Conservation (phyloP, 2,329 filamentous ascomycete species). For the Biscogniauxia mediterranea region DNA sequence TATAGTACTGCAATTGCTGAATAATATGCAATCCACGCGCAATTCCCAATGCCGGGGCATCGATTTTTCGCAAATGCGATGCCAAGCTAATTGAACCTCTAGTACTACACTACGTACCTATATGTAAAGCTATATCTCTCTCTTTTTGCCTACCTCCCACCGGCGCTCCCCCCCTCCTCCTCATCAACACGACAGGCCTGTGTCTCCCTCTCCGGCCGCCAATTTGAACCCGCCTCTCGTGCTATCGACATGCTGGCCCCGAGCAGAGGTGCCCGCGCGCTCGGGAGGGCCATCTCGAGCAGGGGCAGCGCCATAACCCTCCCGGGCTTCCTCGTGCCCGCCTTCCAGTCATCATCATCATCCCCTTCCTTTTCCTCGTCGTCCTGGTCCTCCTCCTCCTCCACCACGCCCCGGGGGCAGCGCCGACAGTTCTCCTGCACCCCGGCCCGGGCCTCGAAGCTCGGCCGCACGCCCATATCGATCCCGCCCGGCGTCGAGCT, state of each 20-base stretch:
- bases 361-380: too few relatives aligned
- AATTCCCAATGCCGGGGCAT: slow-evolving; percentile 5
- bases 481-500: slow-evolving; percentile 83
- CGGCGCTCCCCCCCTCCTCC: too few relatives aligned
- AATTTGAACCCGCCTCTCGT: slow-evolving; percentile 16
- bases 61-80: slow-evolving; percentile 18
- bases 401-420: not conserved
- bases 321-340: slow-evolving; percentile 71
- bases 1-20: too few relatives aligned
- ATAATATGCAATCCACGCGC: slow-evolving; percentile 14
- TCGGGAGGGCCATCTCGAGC: slow-evolving; percentile 53
- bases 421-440: slow-evolving; percentile 70
- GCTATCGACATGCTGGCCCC: slow-evolving; percentile 59
- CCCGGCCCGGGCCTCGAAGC: slow-evolving; percentile 68
- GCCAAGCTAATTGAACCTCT: slow-evolving; percentile 21
- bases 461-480: slow-evolving; percentile 77
- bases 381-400: too few relatives aligned
- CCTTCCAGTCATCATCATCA: slow-evolving; percentile 50
- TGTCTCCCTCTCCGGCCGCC: slow-evolving; percentile 7
- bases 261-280: slow-evolving; percentile 54
- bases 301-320: slow-evolving; percentile 49
- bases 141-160: too few relatives aligned
- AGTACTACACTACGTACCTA: not conserved
- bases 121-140: too few relatives aligned
- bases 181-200: slow-evolving; percentile 6